phyloP scores from a whole-genome alignment of 1,284 basidiomycete genomes.

The Moesziomyces globuligerus region DNA sequence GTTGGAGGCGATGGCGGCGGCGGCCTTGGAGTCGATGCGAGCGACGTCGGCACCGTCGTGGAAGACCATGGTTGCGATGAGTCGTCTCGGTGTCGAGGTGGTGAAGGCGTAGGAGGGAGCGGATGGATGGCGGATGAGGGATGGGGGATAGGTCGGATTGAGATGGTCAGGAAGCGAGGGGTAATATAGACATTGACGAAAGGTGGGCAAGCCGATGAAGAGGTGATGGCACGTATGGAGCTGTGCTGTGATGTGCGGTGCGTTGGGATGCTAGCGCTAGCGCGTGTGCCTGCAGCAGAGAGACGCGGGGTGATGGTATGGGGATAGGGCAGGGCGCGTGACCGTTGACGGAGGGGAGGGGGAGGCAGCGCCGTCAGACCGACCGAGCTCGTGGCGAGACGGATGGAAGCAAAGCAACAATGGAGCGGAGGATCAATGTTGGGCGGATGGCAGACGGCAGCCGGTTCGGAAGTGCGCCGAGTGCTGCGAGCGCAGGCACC shows the following conservation, averaged over 20 bases:
- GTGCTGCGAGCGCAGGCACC: too few species aligned
- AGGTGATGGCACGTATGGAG: neutral
- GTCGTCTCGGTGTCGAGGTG: neutral
- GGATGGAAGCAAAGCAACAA: too few species aligned
- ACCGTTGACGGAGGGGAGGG: neutral
- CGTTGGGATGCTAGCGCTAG: too few species aligned
- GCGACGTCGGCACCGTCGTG: constrained; percentile 37
- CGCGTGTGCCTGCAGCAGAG: neutral
- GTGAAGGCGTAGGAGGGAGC: neutral
- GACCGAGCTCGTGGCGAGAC: too few species aligned
- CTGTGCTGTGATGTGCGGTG: too few species aligned
- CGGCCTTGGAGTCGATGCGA: constrained; percentile 53
- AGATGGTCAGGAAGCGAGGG: constrained; percentile 4
- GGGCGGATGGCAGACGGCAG: too few species aligned
- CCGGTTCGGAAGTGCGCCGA: too few species aligned
- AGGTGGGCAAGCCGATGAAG: too few species aligned
- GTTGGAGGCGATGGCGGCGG: constrained; percentile 49
- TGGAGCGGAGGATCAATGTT: too few species aligned
- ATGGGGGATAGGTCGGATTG: too few species aligned
- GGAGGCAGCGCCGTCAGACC: too few species aligned
- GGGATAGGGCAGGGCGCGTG: neutral
- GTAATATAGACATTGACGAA: constrained; percentile 27
- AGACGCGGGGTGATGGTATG: too few species aligned
- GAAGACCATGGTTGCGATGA: constrained; percentile 20
- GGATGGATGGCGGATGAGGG: constrained; percentile 8